Conservation (phyloP, 1,139 yeast genomes). For the Sugiyamaella grinbergsii region DNA sequence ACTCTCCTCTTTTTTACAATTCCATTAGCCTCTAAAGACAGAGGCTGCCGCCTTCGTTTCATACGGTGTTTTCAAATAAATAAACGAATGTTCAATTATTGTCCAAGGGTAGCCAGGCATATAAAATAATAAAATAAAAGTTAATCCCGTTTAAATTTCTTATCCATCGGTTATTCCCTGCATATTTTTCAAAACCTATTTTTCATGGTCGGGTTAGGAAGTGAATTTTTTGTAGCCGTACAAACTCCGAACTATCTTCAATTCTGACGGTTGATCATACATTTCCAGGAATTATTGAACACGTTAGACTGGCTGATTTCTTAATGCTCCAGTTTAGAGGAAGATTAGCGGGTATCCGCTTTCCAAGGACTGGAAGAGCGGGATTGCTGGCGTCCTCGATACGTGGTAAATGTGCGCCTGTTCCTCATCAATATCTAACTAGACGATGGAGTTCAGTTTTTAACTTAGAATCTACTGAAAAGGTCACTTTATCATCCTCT, state of each 20-base stretch:
- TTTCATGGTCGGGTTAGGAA: conserved; percentile 6
- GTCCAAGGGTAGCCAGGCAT: too few relatives aligned
- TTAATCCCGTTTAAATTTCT: too few relatives aligned
- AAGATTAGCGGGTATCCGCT: neutral
- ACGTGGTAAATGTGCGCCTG: too few relatives aligned
- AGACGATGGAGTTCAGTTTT: conserved; percentile 4
- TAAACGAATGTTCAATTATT: too few relatives aligned
- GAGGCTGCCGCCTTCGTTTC: neutral
- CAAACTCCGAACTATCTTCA: neutral
- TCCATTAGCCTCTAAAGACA: neutral
- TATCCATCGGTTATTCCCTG: conserved; percentile 3
- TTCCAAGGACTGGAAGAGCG: neutral
- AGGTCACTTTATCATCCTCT: neutral
- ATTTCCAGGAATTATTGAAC: too few relatives aligned
- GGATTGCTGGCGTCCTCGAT: neutral
- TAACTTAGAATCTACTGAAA: conserved; percentile 1
- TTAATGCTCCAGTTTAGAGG: conserved; percentile 12
- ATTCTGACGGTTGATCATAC: too few relatives aligned
- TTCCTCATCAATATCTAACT: neutral
- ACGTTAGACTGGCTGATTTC: neutral
- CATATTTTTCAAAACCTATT: neutral
- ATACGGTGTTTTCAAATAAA: neutral
- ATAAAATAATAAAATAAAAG: too few relatives aligned
- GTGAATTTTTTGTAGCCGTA: conserved; percentile 7
- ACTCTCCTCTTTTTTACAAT: neutral